Evolutionary conservation across 2,329 filamentous ascomycete genomes (phyloP), one percentile per base, ranked within the genome.

Genomic region (Metarhizium rileyi): DNA sequence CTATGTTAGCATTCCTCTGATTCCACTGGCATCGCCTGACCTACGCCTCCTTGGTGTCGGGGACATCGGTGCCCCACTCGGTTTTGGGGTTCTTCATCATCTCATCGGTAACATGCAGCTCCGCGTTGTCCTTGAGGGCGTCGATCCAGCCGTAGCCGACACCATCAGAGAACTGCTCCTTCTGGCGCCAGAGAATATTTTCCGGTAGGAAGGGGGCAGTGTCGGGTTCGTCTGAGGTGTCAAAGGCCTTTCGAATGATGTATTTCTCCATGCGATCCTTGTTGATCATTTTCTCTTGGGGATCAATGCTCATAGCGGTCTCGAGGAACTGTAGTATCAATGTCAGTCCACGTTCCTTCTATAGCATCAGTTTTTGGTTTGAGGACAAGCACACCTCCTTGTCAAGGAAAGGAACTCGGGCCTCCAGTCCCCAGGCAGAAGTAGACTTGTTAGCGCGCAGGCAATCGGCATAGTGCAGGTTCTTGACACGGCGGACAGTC

Each of bases 91-190:
- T 91, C 78, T 90, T 90, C 86, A 97, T 89, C 83, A 94, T 90
- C 76, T 97, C 91, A 64, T 98, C 91, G 18, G 87, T 95, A 50
- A 98, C 86, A 50, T 93, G 81, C 56, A 83, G 68, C 71, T 94
- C 90, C 30, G 93, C 93, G 63, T 86, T 87, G 70, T 97, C 93
- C 78, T 96, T 97, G 61, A 98, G 81, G 6, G 84, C 87, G 64
- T 98, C 93, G 65, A 98, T 98, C 93, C 93, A 98, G 55, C 93
- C 90, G 73, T 98, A 98, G 51, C 93, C 93, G 51, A 98, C 93
- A 66, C 93, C 94, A 63, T 98, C 94, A 52, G 86, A 94, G 76
- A 98, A 98, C 73, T 98, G 93, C 75, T 98, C 93, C 82, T 98
- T 98, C 72, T 98, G 94, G 66, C 94, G 81, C 87, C 89, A 98